These are phyloP conservation scores for Kodamaea alishanica DNA, from an alignment of 1,139 yeast species.

Conservation along the genomic window DNA sequence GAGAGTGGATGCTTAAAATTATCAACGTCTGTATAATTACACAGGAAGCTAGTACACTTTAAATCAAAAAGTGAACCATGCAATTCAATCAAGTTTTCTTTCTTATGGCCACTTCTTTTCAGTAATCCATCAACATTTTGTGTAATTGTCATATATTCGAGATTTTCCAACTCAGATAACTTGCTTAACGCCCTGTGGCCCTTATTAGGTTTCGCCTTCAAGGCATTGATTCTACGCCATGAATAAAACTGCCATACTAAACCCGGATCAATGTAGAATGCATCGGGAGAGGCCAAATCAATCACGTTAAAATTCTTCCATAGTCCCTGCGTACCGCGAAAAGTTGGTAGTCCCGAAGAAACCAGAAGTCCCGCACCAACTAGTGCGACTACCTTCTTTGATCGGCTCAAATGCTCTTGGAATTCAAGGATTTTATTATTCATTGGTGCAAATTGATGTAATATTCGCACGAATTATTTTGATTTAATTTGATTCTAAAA, in stretches of 20 bases:
- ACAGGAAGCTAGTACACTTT: conserved; percentile 70
- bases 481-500: no score
- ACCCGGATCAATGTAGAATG: conserved; percentile 77
- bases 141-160: conserved; percentile 59
- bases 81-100: conserved; percentile 52
- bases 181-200: conserved; percentile 72
- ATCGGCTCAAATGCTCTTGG: conserved; percentile 49
- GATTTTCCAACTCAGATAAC: conserved; percentile 27
- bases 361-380: conserved; percentile 86
- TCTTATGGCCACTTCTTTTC: conserved; percentile 59
- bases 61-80: conserved; percentile 78
- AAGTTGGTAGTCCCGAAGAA: conserved; percentile 72
- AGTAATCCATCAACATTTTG: conserved; percentile 82
- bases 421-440: conserved; percentile 38
- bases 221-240: conserved; percentile 60
- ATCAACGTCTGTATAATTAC: conserved; percentile 54
- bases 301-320: conserved; percentile 80
- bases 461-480: no score
- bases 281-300: conserved; percentile 88
- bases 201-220: conserved; percentile 63
- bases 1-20: conserved; percentile 64
- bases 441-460: no score
- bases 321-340: conserved; percentile 66
- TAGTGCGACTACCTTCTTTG: conserved; percentile 62
- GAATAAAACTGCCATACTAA: conserved; percentile 88